Percentiles rank a stretch among this genome's conserved stretches.
Evolutionary conservation across 1,284 basidiomycete genomes (phyloP).

Genomic region (Sporisorium scitamineum): DNA sequence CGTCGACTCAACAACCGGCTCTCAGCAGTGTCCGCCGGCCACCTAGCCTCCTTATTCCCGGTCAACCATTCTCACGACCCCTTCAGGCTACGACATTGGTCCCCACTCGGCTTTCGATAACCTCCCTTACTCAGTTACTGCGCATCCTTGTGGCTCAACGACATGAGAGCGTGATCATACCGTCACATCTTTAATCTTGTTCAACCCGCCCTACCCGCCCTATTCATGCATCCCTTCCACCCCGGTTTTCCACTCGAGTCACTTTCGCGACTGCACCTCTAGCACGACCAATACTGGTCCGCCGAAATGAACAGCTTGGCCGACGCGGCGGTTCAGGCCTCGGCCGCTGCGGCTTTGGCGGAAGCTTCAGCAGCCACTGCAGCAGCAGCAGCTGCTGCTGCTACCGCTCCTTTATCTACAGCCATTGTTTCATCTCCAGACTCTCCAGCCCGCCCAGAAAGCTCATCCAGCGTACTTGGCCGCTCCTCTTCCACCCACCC

Average conservation of each 20-base stretch:
- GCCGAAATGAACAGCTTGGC: conserved; percentile 45
- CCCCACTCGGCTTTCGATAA: conserved; percentile 13
- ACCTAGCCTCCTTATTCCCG: background rate
- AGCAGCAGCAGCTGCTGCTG: background rate
- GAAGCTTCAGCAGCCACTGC: conserved; percentile 14
- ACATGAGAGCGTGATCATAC: background rate
- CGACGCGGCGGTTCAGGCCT: conserved; percentile 34
- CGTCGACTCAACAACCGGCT: background rate
- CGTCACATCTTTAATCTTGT: background rate
- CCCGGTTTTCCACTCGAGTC: background rate
- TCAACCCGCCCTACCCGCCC: conserved; percentile 3
- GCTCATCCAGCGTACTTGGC: conserved; percentile 4
- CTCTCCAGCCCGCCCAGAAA: conserved; percentile 16
- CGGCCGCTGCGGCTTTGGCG: conserved; percentile 8
- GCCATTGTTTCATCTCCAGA: background rate
- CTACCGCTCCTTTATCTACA: background rate
- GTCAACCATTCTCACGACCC: conserved; percentile 1
- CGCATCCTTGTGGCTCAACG: background rate
- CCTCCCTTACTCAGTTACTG: background rate
- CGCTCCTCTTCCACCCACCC: conserved; percentile 12
- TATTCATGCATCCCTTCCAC: conserved; percentile 1
- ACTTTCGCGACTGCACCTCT: background rate
- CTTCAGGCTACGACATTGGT: background rate
- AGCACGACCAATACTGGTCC: background rate
- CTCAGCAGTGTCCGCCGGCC: background rate